Percentiles rank a stretch among this genome's conserved stretches.
Conservation (phyloP, 495 filamentous ascomycete genomes). For the Pseudevernia furfuracea region DNA sequence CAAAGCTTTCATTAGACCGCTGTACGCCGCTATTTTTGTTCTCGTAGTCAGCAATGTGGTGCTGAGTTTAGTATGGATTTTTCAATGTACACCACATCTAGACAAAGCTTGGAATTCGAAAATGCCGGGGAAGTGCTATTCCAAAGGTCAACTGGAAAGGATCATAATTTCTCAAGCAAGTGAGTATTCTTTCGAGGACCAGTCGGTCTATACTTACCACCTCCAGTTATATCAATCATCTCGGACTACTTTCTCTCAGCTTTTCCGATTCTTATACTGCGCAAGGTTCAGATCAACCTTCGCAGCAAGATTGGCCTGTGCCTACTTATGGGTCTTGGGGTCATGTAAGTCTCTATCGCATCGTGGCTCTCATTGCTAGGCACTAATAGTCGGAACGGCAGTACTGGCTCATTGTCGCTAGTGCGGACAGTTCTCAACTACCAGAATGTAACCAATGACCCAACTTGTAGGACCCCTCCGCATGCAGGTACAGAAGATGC, state of each 20-base stretch:
- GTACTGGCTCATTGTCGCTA: slow-evolving; percentile 12
- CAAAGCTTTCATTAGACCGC: slow-evolving; percentile 9
- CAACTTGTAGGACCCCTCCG: slow-evolving; percentile 2
- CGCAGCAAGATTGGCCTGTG: slow-evolving; percentile 30
- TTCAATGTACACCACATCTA: slow-evolving; percentile 12
- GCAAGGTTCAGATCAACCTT: slow-evolving; percentile 23
- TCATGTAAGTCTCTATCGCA: slow-evolving; percentile 28
- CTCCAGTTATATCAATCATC: slow-evolving; percentile 12
- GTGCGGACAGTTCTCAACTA: slow-evolving; percentile 17
- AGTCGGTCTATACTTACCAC: not conserved
- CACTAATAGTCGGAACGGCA: not conserved
- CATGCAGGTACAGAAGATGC: not conserved
- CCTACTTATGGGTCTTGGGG: slow-evolving; percentile 32
- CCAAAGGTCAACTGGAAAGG: slow-evolving; percentile 10
- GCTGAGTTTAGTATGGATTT: slow-evolving; percentile 5
- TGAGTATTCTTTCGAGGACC: not conserved
- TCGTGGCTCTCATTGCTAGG: not conserved
- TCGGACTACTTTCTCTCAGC: slow-evolving; percentile 31
- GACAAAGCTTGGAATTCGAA: slow-evolving; percentile 12
- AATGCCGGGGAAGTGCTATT: slow-evolving; percentile 9
- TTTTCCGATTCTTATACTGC: slow-evolving; percentile 32
- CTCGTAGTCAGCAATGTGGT: slow-evolving; percentile 13
- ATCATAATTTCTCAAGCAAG: slow-evolving; percentile 20
- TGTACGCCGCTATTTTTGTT: slow-evolving; percentile 5
- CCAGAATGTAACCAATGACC: slow-evolving; percentile 8